These are phyloP conservation scores for Groenewaldozyma auringiensis DNA, from an alignment of 1,139 yeast species.

Conservation along the genomic window DNA sequence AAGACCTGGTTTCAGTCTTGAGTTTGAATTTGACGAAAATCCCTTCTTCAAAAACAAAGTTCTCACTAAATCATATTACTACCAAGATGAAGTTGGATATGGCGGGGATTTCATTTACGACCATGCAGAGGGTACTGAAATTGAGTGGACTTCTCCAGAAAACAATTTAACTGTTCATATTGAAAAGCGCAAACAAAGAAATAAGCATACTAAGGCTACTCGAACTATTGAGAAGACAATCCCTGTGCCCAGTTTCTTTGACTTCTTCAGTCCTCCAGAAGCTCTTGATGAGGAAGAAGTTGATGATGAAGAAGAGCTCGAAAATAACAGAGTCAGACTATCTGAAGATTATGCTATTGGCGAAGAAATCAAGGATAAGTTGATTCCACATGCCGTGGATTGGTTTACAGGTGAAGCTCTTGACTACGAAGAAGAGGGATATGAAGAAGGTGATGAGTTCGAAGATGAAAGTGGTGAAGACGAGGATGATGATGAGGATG, in stretches of 20 bases:
- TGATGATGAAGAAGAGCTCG: slow-evolving; percentile 48
- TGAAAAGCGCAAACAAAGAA: slow-evolving; percentile 96
- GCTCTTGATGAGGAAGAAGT: slow-evolving; percentile 43
- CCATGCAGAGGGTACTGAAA: slow-evolving; percentile 87
- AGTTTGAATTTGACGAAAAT: slow-evolving; percentile 72
- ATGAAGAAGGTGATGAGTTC: slow-evolving; percentile 39
- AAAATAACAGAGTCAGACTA: slow-evolving; percentile 72
- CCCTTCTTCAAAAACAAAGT: slow-evolving; percentile 66
- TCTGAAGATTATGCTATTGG: slow-evolving; percentile 94
- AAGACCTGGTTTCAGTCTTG: slow-evolving; percentile 83
- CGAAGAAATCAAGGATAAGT: slow-evolving; percentile 90
- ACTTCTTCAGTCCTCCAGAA: slow-evolving; percentile 88
- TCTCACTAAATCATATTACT: slow-evolving; percentile 80
- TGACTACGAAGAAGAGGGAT: slow-evolving; percentile 44
- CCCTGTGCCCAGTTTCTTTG: slow-evolving; percentile 89
- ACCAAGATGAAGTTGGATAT: slow-evolving; percentile 90
- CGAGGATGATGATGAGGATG: slow-evolving; percentile 45
- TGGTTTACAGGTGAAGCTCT: slow-evolving; percentile 99
- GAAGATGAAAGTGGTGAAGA: slow-evolving; percentile 46
- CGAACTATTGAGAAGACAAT: slow-evolving; percentile 92
- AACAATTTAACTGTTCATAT: slow-evolving; percentile 75
- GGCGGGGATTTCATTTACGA: slow-evolving; percentile 96
- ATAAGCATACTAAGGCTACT: slow-evolving; percentile 94
- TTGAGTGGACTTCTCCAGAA: slow-evolving; percentile 78
- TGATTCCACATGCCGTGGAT: slow-evolving; percentile 92